phyloP scores from a whole-genome alignment of 2,329 filamentous ascomycete species.

The Aspergillus thermomutatus region DNA sequence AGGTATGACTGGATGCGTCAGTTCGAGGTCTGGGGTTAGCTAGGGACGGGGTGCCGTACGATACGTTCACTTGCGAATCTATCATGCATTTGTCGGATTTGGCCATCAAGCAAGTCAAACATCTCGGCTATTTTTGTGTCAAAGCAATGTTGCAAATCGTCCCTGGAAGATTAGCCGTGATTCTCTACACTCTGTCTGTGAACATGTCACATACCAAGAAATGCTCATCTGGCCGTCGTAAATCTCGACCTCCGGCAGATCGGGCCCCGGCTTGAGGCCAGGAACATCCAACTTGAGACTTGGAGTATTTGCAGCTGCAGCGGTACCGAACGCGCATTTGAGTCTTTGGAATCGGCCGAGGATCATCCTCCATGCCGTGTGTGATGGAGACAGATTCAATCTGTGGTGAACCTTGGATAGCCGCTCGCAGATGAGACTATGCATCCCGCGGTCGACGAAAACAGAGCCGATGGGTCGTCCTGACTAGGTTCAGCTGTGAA shows the following conservation, averaged over 20 bases:
- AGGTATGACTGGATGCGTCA: slow-evolving; percentile 20
- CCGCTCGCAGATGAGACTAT: slow-evolving; percentile 21
- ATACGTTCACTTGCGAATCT: slow-evolving; percentile 26
- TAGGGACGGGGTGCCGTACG: slow-evolving; percentile 14
- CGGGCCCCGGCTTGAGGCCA: slow-evolving; percentile 12
- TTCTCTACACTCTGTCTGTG: background rate
- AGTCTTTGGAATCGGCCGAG: slow-evolving; percentile 29
- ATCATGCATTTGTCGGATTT: slow-evolving; percentile 21
- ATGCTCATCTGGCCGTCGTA: slow-evolving; percentile 29
- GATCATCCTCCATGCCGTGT: slow-evolving; percentile 29
- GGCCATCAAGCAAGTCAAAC: slow-evolving; percentile 27
- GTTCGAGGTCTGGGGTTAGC: background rate
- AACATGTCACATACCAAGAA: slow-evolving; percentile 18
- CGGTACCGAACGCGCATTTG: slow-evolving; percentile 32
- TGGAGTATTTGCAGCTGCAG: slow-evolving; percentile 18
- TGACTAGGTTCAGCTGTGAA: slow-evolving; percentile 2
- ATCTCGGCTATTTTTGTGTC: slow-evolving; percentile 24
- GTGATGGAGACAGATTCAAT: slow-evolving; percentile 14
- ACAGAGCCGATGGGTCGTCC: slow-evolving; percentile 36
- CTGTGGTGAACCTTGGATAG: slow-evolving; percentile 19
- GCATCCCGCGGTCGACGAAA: slow-evolving; percentile 31
- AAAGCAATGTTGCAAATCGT: slow-evolving; percentile 18
- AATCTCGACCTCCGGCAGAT: slow-evolving; percentile 25
- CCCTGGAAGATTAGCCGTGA: slow-evolving; percentile 5
- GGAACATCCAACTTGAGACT: slow-evolving; percentile 29